Evolutionary conservation across 31 red algal species (phyloP).

Genomic region (Odonthalia washingtoniensis): DNA sequence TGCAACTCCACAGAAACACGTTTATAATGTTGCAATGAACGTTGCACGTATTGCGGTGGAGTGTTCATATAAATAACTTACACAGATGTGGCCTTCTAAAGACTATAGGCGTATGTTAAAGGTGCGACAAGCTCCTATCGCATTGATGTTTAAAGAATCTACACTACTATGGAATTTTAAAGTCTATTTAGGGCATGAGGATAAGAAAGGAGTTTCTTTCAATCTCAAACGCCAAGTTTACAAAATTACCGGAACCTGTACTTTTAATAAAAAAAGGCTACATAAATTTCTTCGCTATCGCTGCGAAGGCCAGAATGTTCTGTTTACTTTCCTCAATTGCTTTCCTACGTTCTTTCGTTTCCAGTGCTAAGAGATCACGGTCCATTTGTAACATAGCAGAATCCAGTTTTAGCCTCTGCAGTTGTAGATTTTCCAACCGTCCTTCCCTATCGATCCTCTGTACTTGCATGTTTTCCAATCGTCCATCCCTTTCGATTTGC

Average conservation of each 20-base stretch:
- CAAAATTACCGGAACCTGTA: background rate
- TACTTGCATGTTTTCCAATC: too few relatives aligned
- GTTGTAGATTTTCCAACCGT: too few relatives aligned
- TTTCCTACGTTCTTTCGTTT: background rate
- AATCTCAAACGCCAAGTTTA: background rate
- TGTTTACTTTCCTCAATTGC: background rate
- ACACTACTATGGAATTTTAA: background rate
- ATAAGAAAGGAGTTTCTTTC: background rate
- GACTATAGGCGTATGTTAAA: background rate
- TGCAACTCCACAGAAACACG: background rate
- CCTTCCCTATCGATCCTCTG: too few relatives aligned
- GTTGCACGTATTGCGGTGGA: background rate
- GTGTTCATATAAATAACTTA: background rate
- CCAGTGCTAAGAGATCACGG: too few relatives aligned
- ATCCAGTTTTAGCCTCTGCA: too few relatives aligned
- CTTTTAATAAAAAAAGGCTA: background rate
- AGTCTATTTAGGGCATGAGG: background rate
- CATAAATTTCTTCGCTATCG: background rate
- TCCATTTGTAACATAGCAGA: too few relatives aligned
- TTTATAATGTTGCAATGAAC: background rate
- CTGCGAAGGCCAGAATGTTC: background rate
- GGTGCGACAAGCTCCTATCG: background rate
- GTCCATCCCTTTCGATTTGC: too few relatives aligned
- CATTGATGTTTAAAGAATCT: background rate
- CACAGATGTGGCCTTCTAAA: background rate